Conservation (phyloP, 176 grass and related monocot species). For the Thinopyrum elongatum region DNA sequence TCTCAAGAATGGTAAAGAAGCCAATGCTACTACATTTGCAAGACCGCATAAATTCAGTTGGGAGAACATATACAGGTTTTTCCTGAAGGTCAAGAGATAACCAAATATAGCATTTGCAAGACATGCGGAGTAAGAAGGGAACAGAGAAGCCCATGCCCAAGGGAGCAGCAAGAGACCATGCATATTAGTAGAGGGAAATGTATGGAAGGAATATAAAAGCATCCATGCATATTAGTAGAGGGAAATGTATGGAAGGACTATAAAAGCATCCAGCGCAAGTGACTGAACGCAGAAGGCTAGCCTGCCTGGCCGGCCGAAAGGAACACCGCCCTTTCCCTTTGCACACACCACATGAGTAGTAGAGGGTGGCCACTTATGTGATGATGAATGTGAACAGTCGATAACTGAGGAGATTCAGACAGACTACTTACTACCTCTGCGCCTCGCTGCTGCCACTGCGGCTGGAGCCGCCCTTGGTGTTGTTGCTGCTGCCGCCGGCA, state of each 20-base stretch:
- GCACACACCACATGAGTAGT: too few relatives aligned
- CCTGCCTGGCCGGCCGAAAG: too few relatives aligned
- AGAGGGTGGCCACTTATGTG: background rate
- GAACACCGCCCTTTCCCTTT: too few relatives aligned
- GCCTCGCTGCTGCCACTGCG: background rate
- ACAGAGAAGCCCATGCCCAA: too few relatives aligned
- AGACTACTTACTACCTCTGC: conserved; percentile 33
- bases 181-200: too few relatives aligned
- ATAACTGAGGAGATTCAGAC: background rate
- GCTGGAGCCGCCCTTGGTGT: background rate
- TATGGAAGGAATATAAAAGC: background rate
- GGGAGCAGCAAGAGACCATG: too few relatives aligned
- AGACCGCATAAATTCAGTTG: background rate
- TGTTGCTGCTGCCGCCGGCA: background rate
- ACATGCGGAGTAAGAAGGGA: too few relatives aligned
- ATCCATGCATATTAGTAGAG: too few relatives aligned
- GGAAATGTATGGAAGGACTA: background rate
- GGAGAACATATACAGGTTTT: background rate
- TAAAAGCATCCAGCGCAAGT: too few relatives aligned
- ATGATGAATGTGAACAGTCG: conserved; percentile 25
- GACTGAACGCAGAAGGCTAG: too few relatives aligned
- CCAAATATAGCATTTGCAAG: background rate
- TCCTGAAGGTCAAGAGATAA: background rate
- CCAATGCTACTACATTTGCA: background rate
- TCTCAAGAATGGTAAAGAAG: background rate